These are phyloP conservation scores for Annona squamosa DNA, from an alignment of 164 flowering plant species.

Conservation along the genomic window DNA sequence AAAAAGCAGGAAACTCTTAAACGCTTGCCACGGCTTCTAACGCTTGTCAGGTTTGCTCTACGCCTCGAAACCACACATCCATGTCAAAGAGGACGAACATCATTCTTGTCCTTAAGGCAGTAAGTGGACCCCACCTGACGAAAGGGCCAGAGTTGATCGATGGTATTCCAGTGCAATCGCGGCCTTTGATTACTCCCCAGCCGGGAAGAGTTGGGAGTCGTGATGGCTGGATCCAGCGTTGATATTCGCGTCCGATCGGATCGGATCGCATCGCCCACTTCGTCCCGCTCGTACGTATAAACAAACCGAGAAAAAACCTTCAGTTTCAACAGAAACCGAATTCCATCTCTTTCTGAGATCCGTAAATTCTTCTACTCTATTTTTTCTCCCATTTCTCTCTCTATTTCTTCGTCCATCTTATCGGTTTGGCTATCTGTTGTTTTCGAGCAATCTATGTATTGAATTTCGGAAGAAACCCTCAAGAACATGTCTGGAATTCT, in stretches of 20 bases:
- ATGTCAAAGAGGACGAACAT: neutral
- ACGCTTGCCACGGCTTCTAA: neutral
- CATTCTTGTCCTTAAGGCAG: no score
- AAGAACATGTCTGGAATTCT: constrained; percentile 21
- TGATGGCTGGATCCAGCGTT: neutral
- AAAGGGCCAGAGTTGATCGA: neutral
- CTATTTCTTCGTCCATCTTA: neutral
- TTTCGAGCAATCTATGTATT: neutral
- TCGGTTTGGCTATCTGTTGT: neutral
- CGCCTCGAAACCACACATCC: neutral
- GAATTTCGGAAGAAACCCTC: neutral
- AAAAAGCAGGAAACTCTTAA: neutral
- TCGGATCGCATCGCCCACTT: neutral
- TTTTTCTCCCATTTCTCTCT: neutral
- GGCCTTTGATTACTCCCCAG: neutral
- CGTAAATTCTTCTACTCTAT: neutral
- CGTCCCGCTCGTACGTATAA: neutral
- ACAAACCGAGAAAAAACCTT: neutral
- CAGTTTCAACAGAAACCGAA: neutral
- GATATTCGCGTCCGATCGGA: neutral
- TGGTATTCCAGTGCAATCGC: neutral
- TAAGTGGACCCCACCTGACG: neutral
- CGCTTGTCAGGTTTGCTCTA: neutral
- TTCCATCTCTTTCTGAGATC: neutral
- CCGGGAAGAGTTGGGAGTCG: neutral